Evolutionary conservation across 2,329 filamentous ascomycete species (phyloP), one percentile per base, ranked within the genome.

Genomic region (Ascochyta pisi): DNA sequence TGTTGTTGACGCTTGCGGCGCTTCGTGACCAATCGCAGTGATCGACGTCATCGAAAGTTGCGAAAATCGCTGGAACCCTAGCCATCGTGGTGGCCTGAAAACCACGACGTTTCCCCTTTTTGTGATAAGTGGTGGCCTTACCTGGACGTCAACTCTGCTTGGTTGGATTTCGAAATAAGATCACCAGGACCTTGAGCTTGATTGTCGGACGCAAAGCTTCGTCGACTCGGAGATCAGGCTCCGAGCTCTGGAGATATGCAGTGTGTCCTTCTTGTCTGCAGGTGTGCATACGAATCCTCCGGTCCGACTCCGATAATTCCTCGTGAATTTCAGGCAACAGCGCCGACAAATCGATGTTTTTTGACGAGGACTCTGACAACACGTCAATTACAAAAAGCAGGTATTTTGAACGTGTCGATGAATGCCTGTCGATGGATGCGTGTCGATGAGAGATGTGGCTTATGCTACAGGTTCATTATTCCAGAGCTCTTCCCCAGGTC

Each of bases 21-120:
- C 26, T 4, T n/a, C 15, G 22, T 16, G 27, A 23, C 51, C 51
- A 54, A 49, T 54, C 39, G 44, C 15, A 44, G 37, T n/a, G 6
- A 15, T 27, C 39, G 45, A 49, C 34, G 45, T 54, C 51, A 54
- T 29, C 40, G n/a, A 34, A 27, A 10, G 24, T 39, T 19, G 45
- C 34, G 15, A 40, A 39, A 39, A 54, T 54, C 51, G 48, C 7
- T 7, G 16, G 12, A 12, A 13, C 4, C 16, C 23, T 10, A 6
- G 15, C 48, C 31, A 50, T 43, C 48, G 45, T 42, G 19, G 44
- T 22, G 33, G 51, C 51, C 44, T 54, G 33, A 52, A 33, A 26
- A 45, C 19, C 6, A 33, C 33, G 45, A 19, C 26, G 4, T 10
- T 15, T 12, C 15, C 4, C 15, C 15, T 16, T 35, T n/a, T 35